Conservation (phyloP, 1,139 yeast genomes). For the Diutina neorugosa region DNA sequence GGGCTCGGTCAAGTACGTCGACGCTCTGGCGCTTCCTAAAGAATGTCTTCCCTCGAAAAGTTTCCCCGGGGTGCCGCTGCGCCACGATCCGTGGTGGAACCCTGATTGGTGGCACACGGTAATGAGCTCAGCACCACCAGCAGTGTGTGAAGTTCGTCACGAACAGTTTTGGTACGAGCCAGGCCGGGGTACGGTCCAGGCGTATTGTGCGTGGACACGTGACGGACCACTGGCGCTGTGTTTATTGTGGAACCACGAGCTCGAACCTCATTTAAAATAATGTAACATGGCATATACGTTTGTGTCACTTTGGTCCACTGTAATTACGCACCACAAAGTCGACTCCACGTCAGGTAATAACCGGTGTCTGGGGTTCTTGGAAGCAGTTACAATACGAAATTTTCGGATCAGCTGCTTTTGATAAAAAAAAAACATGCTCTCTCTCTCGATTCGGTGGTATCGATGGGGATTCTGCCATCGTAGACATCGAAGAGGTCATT, state of each 20-base stretch:
- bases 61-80: background rate
- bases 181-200: slow-evolving; percentile 1
- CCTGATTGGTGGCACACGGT: background rate
- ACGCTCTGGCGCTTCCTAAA: background rate
- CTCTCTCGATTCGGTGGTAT: no score
- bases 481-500: no score
- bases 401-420: no score
- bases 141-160: background rate
- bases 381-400: background rate
- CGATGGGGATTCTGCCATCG: no score
- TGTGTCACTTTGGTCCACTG: background rate
- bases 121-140: background rate
- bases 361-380: background rate
- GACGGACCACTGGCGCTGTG: background rate
- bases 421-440: no score
- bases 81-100: background rate
- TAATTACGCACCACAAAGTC: background rate
- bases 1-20: background rate
- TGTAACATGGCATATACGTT: background rate
- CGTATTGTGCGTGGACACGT: background rate
- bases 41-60: background rate
- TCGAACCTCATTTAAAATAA: background rate
- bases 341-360: background rate
- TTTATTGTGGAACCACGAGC: slow-evolving; percentile 2
- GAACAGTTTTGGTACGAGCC: slow-evolving; percentile 1